phyloP scores from a whole-genome alignment of 768 basidiomycete genomes.

The Gelatoporia subvermispora region DNA sequence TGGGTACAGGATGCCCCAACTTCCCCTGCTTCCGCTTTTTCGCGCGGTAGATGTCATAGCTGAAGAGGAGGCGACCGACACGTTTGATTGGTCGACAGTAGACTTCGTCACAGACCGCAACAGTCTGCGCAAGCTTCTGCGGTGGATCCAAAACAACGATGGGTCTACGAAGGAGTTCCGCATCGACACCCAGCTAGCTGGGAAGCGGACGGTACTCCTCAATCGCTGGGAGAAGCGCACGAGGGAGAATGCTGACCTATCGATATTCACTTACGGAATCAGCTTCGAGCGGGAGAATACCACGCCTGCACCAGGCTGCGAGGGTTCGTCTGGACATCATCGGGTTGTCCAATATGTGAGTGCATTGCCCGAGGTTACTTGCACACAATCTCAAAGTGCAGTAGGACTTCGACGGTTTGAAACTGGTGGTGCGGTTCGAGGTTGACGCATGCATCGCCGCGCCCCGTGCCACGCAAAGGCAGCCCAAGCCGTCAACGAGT shows the following conservation, averaged over 20 bases:
- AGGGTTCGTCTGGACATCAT: constrained; percentile 14
- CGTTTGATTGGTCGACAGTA: constrained; percentile 33
- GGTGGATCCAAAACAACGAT: constrained; percentile 39
- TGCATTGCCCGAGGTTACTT: neutral
- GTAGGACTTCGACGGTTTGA: constrained; percentile 18
- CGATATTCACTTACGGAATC: constrained; percentile 44
- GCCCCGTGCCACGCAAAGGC: neutral
- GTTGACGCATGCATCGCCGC: constrained; percentile 21
- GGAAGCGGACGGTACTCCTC: constrained; percentile 53
- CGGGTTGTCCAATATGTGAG: constrained; percentile 22
- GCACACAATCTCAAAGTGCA: neutral
- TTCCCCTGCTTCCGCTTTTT: constrained; percentile 50
- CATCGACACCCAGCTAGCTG: constrained; percentile 64
- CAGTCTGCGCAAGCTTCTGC: constrained; percentile 54
- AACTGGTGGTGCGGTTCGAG: constrained; percentile 22
- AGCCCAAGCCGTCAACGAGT: constrained; percentile 1
- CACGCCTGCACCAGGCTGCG: constrained; percentile 11
- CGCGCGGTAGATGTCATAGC: constrained; percentile 45
- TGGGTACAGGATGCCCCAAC: constrained; percentile 36
- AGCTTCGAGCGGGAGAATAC: constrained; percentile 45
- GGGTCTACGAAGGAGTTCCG: constrained; percentile 44
- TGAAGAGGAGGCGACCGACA: constrained; percentile 18
- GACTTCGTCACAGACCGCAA: constrained; percentile 62
- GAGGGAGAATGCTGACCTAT: constrained; percentile 12
- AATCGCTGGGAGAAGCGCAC: constrained; percentile 50